phyloP scores from a whole-genome alignment of 345 rosid genomes.

The Raphanus raphanistrum region DNA sequence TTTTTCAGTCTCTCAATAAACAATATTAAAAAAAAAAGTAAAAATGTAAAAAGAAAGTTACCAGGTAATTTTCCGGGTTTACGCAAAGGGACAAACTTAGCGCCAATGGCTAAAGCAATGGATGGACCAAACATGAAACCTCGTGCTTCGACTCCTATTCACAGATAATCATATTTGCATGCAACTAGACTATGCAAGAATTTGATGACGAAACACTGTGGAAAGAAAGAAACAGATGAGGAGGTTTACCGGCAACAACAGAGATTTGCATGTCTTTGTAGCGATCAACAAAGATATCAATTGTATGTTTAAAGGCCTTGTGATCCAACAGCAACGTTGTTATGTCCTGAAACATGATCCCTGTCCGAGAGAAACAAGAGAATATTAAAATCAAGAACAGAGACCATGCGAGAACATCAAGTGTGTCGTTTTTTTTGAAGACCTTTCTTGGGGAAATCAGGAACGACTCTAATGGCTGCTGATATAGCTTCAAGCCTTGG shows the following conservation, averaged over 20 bases:
- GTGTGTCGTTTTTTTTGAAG: neutral
- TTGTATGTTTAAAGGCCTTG: slow-evolving; percentile 69
- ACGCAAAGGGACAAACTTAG: slow-evolving; percentile 80
- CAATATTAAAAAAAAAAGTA: neutral
- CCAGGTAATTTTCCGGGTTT: slow-evolving; percentile 86
- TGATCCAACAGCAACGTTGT: slow-evolving; percentile 72
- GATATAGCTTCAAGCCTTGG: slow-evolving; percentile 42
- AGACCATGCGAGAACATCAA: neutral
- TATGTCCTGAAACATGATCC: slow-evolving; percentile 86
- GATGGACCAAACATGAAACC: slow-evolving; percentile 87
- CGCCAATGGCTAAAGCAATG: slow-evolving; percentile 84
- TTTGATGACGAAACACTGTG: slow-evolving; percentile 23
- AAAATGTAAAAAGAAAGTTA: neutral
- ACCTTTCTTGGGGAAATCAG: slow-evolving; percentile 43
- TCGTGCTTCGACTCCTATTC: slow-evolving; percentile 80
- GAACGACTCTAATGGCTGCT: slow-evolving; percentile 41
- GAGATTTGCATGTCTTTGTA: slow-evolving; percentile 72
- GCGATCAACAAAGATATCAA: slow-evolving; percentile 78
- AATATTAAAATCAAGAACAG: neutral
- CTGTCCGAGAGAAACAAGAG: slow-evolving; percentile 33
- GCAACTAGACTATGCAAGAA: neutral
- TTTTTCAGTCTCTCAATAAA: slow-evolving; percentile 1
- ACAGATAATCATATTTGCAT: slow-evolving; percentile 11
- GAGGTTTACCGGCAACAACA: slow-evolving; percentile 65
- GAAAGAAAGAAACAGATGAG: neutral